These are phyloP conservation scores for Nothophaeocryptopus gaeumannii DNA, from an alignment of 2,329 filamentous ascomycete species.

Conservation along the genomic window DNA sequence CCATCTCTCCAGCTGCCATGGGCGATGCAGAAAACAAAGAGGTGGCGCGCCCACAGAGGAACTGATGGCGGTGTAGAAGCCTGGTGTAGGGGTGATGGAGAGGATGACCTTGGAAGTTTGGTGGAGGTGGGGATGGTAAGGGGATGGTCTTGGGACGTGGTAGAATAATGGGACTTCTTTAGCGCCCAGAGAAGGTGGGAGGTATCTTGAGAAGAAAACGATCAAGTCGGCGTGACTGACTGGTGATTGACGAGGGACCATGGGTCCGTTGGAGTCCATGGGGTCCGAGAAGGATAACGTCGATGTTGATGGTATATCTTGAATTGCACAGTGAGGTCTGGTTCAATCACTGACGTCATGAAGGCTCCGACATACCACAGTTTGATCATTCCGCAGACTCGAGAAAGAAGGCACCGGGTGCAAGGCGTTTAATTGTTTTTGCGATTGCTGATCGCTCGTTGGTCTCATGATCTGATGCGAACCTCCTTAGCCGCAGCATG, in stretches of 20 bases:
- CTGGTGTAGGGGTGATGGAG: constrained; percentile 12
- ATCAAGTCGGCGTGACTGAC: constrained; percentile 4
- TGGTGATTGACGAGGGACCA: too few species aligned
- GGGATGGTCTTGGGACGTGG: constrained; percentile 6
- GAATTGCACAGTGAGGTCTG: too few species aligned
- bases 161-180: constrained; percentile 13
- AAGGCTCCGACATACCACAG: too few species aligned
- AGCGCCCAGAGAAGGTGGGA: constrained; percentile 2
- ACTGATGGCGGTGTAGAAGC: constrained; percentile 10
- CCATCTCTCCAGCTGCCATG: constrained; percentile 10
- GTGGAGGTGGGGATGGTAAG: constrained; percentile 8
- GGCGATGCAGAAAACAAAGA: constrained; percentile 13
- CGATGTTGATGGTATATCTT: too few species aligned
- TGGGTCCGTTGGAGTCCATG: too few species aligned
- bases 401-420: too few species aligned
- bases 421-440: too few species aligned
- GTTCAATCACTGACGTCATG: too few species aligned
- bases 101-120: constrained; percentile 6
- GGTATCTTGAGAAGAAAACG: constrained; percentile 7
- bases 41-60: not conserved
- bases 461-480: not conserved
- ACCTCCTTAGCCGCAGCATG: constrained; percentile 61
- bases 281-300: too few species aligned
- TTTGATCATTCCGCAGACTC: too few species aligned
- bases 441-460: too few species aligned